These are phyloP conservation scores for Hordeum vulgare DNA, from an alignment of 176 grass and related monocot genomes.

Conservation along the genomic window MorexV3_pseudomolecules_assembly NC_058520.1:536651138-536651637, in stretches of 20 bases:
- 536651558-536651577: background rate
- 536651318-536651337: constrained; percentile 73
- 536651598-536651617: background rate
- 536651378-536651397: constrained; percentile 99
- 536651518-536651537: background rate
- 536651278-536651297: constrained; percentile 80
- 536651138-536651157: constrained; percentile 72
- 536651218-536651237: constrained; percentile 81
- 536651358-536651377: constrained; percentile 92
- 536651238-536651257: constrained; percentile 63
- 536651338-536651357: constrained; percentile 86
- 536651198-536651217: constrained; percentile 58
- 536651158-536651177: constrained; percentile 84
- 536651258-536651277: constrained; percentile 89
- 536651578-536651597: background rate
- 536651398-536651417: constrained; percentile 81
- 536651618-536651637: constrained; percentile 15
- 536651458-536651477: background rate
- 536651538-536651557: background rate
- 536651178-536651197: constrained; percentile 87
- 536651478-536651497: background rate
- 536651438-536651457: background rate
- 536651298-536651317: constrained; percentile 63
- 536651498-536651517: background rate
- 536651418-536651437: background rate